Conservation (phyloP, 2,329 filamentous ascomycete genomes). For the Sclerotinia subarctica region DNA sequence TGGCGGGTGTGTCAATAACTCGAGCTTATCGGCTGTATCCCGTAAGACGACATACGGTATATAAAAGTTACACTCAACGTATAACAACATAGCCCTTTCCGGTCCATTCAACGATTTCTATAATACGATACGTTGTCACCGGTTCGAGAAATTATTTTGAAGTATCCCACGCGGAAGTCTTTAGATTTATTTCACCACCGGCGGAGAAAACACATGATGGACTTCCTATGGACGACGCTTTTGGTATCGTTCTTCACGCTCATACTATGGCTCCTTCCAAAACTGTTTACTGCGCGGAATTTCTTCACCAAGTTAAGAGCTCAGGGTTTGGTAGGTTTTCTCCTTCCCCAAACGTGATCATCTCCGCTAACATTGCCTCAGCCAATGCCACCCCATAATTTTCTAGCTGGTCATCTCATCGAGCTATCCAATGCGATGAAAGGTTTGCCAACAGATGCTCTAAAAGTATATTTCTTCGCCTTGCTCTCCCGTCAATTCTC, state of each 20-base stretch:
- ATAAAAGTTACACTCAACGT: too few relatives aligned
- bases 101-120: too few relatives aligned
- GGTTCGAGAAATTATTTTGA: not conserved
- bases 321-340: conserved; percentile 6
- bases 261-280: not conserved
- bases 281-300: not conserved
- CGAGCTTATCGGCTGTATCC: too few relatives aligned
- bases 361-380: not conserved
- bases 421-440: conserved; percentile 18
- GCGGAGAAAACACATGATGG: not conserved
- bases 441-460: conserved; percentile 23
- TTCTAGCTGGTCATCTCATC: conserved; percentile 25
- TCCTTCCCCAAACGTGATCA: not conserved
- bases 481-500: conserved; percentile 23
- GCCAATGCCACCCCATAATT: conserved; percentile 27
- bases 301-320: not conserved
- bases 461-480: conserved; percentile 25
- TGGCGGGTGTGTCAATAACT: too few relatives aligned
- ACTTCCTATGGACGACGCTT: not conserved
- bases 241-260: not conserved
- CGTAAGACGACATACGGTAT: too few relatives aligned
- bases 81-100: not conserved
- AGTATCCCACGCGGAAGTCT: not conserved
- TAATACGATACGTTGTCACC: too few relatives aligned
- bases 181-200: not conserved